Evolutionary conservation across 495 filamentous ascomycete genomes (phyloP).

Genomic region (Trichoderma reesei): DNA sequence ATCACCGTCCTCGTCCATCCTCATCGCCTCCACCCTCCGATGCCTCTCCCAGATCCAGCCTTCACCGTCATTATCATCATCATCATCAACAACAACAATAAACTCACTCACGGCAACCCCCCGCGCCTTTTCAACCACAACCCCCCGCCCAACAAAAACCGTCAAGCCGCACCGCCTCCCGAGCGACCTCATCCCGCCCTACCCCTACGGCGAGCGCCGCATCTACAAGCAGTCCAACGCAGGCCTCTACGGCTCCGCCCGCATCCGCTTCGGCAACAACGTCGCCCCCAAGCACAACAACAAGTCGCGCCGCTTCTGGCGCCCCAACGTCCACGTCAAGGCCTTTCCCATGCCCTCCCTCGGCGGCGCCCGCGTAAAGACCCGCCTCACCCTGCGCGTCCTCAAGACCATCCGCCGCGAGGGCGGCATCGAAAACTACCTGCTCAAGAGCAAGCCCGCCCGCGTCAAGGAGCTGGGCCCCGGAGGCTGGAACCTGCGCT

Average conservation of each 20-base stretch:
- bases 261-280: slow-evolving; percentile 85
- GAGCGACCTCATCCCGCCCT: slow-evolving; percentile 48
- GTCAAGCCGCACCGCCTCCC: slow-evolving; percentile 18
- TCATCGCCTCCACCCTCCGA: not conserved
- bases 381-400: slow-evolving; percentile 66
- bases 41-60: not conserved
- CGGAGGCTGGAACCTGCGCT: slow-evolving; percentile 78
- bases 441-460: slow-evolving; percentile 61
- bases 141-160: slow-evolving; percentile 18
- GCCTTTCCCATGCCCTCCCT: slow-evolving; percentile 62
- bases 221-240: slow-evolving; percentile 81
- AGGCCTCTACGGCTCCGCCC: slow-evolving; percentile 70
- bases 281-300: slow-evolving; percentile 66
- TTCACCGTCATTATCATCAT: not conserved
- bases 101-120: not conserved
- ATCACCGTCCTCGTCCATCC: not conserved
- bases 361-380: slow-evolving; percentile 49
- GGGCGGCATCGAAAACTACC: slow-evolving; percentile 84
- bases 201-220: slow-evolving; percentile 72
- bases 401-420: slow-evolving; percentile 79
- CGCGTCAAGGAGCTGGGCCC: slow-evolving; percentile 78
- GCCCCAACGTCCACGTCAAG: slow-evolving; percentile 76
- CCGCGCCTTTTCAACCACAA: slow-evolving; percentile 20
- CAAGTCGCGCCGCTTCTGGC: slow-evolving; percentile 81
- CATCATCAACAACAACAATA: not conserved